Base-by-base conservation (phyloP, 495 filamentous ascomycete genomes). In the Penicillium nucicola region DNA sequence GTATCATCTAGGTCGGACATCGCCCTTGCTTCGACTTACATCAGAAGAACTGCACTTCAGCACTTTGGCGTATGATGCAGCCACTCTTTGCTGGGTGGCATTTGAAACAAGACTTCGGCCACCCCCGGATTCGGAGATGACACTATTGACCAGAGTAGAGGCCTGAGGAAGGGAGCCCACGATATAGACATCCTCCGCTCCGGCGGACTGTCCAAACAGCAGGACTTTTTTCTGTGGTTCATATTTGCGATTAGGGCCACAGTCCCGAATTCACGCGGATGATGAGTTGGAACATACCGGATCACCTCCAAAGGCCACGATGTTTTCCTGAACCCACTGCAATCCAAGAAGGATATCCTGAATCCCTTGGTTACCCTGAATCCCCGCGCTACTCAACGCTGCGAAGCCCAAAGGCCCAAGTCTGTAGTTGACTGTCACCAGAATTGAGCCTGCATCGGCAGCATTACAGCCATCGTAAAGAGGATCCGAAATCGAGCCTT, bases 401-500 rank as follows among this genome's bases (percentile, higher is more conserved):
- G 62, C 49, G 37, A 59, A 65, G 8, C 64, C 64, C 6, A 67
- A 42, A 5, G 61, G 48, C 9, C 64, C 64, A 13, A 67, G 22
- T 30, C 64, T 25, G 49, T 65, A 67, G 43, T 75, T 75, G 36
- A 74, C 31, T 15, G 61, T 60, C 4, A 75, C 71, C 3, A 74
- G 46, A 43, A 76, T 64, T 9, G 65, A 51, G 38, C 53, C 52
- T 12, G 65, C 61, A 4, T 47, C 41, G 11, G 68, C 66, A 5
- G 62, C 58, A 50, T 65, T 61, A 53, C 70, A 74, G 17, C 69
- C 70, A 42, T 70, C 63, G 48, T 70, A 75, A 0, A 60, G 57
- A 10, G 66, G 52, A 37, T 69, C 50, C 4, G 14, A 23, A 17
- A 49, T 53, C 11, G 42, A 44, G 8, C 58, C 58, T 4, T 40